Conservation (phyloP, 2,329 filamentous ascomycete genomes). For the Penicillium sp. region DNA sequence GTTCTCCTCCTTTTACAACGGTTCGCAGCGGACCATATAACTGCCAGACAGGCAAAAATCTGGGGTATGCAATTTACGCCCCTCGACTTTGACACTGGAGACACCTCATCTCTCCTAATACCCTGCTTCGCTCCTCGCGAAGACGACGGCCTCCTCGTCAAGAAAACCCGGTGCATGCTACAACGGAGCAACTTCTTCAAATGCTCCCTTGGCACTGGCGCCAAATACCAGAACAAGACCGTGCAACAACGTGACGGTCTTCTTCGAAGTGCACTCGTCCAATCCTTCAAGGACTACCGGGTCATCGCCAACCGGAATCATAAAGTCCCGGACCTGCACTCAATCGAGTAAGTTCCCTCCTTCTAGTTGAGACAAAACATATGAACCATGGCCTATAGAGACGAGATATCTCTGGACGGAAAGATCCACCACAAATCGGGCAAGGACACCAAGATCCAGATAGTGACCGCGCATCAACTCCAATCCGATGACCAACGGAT, state of each 20-base stretch:
- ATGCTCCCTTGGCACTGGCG: neutral
- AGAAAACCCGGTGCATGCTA: neutral
- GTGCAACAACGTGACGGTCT: neutral
- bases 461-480: neutral
- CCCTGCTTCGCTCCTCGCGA: slow-evolving; percentile 1
- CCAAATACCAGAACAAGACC: neutral
- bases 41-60: neutral
- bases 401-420: neutral
- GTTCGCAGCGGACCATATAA: neutral
- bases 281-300: neutral
- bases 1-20: neutral
- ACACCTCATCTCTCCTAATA: neutral
- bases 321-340: neutral
- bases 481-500: neutral
- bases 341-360: neutral
- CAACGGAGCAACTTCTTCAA: neutral
- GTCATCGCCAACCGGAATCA: neutral
- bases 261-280: neutral
- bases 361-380: neutral
- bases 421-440: neutral
- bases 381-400: neutral
- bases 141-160: neutral
- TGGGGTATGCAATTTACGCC: neutral
- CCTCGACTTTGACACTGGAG: slow-evolving; percentile 3
- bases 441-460: neutral